A percentile compares a stretch with the other conserved stretches of the same genome.
These are phyloP conservation scores for Suhomyces chickasaworum DNA, from an alignment of 1,139 yeast genomes.

Conservation along the genomic window DNA sequence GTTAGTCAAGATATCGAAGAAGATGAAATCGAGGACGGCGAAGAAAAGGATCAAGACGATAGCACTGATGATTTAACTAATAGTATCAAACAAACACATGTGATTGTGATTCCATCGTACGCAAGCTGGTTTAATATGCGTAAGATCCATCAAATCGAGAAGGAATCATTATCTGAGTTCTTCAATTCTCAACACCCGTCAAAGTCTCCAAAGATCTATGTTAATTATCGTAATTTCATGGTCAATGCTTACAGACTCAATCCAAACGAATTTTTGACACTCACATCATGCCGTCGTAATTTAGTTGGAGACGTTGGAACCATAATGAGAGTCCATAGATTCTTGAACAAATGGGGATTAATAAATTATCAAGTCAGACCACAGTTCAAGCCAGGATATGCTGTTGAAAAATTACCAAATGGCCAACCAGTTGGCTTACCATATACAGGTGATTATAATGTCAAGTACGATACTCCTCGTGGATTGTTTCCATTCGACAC, in stretches of 20 bases:
- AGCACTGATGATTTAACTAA: conserved; percentile 11
- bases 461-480: conserved; percentile 85
- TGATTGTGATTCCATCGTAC: conserved; percentile 91
- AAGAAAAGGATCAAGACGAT: conserved; percentile 3
- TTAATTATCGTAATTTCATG: conserved; percentile 91
- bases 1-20: background rate
- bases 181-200: conserved; percentile 74
- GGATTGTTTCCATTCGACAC: conserved; percentile 94
- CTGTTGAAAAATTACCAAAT: conserved; percentile 58
- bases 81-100: conserved; percentile 66
- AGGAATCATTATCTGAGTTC: conserved; percentile 86
- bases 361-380: conserved; percentile 91
- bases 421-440: conserved; percentile 55
- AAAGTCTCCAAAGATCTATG: conserved; percentile 86
- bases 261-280: conserved; percentile 89
- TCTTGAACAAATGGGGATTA: conserved; percentile 93
- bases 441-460: conserved; percentile 66
- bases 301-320: conserved; percentile 96
- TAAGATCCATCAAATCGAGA: conserved; percentile 63
- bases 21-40: conserved; percentile 3
- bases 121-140: conserved; percentile 86
- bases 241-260: conserved; percentile 87
- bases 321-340: conserved; percentile 84
- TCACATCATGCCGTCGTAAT: conserved; percentile 92
- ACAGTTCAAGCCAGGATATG: conserved; percentile 62